Evolutionary conservation across 139 green algal genomes (phyloP).

Genomic region (Chlorella sp.): DNA sequence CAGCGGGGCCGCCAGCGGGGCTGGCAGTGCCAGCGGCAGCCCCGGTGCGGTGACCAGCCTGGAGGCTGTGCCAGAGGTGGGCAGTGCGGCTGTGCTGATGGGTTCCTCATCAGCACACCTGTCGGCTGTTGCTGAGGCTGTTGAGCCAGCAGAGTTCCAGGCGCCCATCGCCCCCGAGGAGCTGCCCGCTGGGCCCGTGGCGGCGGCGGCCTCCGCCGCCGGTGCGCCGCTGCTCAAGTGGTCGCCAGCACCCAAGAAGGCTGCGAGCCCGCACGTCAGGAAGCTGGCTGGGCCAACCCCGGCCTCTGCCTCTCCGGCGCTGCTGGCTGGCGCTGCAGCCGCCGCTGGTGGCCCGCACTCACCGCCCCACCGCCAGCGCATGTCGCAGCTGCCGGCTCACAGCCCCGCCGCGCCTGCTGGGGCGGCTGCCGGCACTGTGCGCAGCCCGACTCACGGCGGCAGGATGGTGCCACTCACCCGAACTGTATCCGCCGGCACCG

Average conservation of each 20-base stretch:
- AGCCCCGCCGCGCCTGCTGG: neutral
- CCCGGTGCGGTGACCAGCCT: neutral
- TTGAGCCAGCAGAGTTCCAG: too few relatives aligned
- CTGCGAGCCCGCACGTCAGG: neutral
- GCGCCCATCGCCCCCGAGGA: neutral
- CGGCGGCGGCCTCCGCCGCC: neutral
- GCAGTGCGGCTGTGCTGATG: neutral
- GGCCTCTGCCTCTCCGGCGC: neutral
- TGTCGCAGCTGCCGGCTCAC: neutral
- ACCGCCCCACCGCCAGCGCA: slow-evolving; percentile 1
- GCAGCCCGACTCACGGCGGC: neutral
- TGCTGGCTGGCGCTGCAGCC: neutral
- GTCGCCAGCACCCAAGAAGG: neutral
- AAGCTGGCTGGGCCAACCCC: neutral
- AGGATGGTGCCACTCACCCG: neutral
- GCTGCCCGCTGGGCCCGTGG: neutral
- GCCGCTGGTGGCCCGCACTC: neutral
- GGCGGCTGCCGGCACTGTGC: neutral
- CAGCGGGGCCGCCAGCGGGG: neutral
- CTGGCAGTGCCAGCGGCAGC: neutral
- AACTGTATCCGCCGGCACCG: neutral
- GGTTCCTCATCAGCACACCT: too few relatives aligned
- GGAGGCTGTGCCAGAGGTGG: neutral
- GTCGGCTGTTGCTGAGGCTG: too few relatives aligned
- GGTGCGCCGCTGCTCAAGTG: slow-evolving; percentile 9